Evolutionary conservation across 192 early-diverging fungal species (phyloP), one percentile per base, ranked within the genome.

Genomic region (Coemansia sp.): DNA sequence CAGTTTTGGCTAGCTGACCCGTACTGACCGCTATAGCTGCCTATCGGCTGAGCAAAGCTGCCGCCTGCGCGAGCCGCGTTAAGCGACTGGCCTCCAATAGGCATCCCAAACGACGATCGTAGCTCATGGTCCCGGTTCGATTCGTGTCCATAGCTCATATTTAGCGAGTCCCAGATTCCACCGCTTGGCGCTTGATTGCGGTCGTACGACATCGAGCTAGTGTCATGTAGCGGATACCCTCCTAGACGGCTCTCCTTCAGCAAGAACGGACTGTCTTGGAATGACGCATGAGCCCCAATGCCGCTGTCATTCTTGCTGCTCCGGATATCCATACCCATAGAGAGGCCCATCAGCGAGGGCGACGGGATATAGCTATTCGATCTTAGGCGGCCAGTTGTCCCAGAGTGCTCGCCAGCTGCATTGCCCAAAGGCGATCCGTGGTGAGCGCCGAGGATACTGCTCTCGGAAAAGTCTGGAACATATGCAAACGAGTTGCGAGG

Each of bases 331-430:
- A 71, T 44, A 0, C 70, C 74, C 38, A 74, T 53, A 5, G 79
- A 69, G 12, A 72, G 24, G 4, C 77, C 77, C 11, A 62, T 36
- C 15, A 75, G 13, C 50, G 73, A 69, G 15, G 73, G 73, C 64
- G 79, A 75, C 49, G 66, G 62, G 2, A 68, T 62, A 64, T 80
- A 68, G 70, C 73, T 80, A 66, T 75, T 75, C 18, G 79, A 75
- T 33, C 73, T 70, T 18, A 72, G 74, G 38, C 74, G 79, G 3
- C 65, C 60, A 9, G 53, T 46, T 58, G 61, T 22, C 29, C 43
- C 64, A n/a, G 71, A 31, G 13, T 63, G 27, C 13, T 55, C 71
- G 53, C 75, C 65, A 2, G 69, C 2, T 1, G 44, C 33, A 55
- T 73, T 80, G 34, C 70, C 70, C 68, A 81, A 40, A 9, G 67